Percentiles rank a stretch among this genome's conserved stretches.
These are phyloP conservation scores for Hygrophorus pudorinus DNA, from an alignment of 768 basidiomycete species.

Conservation along the genomic window DNA sequence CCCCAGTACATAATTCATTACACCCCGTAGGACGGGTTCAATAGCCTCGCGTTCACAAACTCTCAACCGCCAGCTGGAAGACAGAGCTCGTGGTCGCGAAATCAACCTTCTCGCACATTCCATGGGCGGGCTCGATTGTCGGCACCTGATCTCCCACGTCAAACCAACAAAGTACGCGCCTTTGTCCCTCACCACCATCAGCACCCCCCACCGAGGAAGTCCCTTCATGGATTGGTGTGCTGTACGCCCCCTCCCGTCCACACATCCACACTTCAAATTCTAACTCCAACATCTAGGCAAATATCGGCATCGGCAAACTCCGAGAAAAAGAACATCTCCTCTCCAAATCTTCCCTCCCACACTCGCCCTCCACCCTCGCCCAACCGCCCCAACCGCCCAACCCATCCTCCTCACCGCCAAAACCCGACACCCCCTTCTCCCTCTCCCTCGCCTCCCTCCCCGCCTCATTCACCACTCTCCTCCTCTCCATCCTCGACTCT, in stretches of 20 bases:
- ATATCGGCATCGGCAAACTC: constrained; percentile 82
- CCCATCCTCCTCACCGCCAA: neutral
- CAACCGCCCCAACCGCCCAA: neutral
- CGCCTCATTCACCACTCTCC: constrained; percentile 76
- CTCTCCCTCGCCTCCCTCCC: constrained; percentile 58
- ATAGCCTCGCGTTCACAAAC: constrained; percentile 70
- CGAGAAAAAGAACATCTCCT: constrained; percentile 29
- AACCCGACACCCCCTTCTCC: constrained; percentile 16
- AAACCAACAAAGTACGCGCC: constrained; percentile 77
- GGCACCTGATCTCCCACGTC: constrained; percentile 83
- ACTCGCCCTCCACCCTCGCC: constrained; percentile 4
- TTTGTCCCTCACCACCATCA: constrained; percentile 77
- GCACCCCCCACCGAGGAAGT: constrained; percentile 91
- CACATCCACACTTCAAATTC: neutral
- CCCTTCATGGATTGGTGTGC: constrained; percentile 99
- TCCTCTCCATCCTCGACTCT: constrained; percentile 86
- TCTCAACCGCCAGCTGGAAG: constrained; percentile 62
- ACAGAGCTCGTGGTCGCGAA: constrained; percentile 60
- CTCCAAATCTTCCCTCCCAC: constrained; percentile 8
- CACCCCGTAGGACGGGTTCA: constrained; percentile 66
- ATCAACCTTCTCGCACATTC: constrained; percentile 94
- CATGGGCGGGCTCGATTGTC: constrained; percentile 96
- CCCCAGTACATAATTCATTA: neutral
- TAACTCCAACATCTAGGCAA: constrained; percentile 40
- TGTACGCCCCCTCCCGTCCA: constrained; percentile 30